Evolutionary conservation across 352 stramenopile species (phyloP), one percentile per base, ranked within the genome.

Genomic region (Blastocystis sp.): DNA sequence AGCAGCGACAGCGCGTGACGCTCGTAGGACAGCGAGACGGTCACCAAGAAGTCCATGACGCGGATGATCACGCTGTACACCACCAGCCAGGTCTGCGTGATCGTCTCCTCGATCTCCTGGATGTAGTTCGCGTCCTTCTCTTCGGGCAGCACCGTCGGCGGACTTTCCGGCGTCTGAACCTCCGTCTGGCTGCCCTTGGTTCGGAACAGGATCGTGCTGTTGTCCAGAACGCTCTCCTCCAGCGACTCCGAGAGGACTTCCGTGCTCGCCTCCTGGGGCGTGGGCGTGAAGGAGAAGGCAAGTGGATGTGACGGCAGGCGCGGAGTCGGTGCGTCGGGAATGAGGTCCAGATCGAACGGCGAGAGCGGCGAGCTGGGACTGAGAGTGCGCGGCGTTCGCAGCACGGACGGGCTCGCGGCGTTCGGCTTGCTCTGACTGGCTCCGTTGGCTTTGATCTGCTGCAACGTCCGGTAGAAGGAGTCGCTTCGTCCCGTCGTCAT

Each of bases 61-160:
- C 74, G 74, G 45, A 85, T 85, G 51, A 85, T 85, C 24, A 55
- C 50, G 51, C 74, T 85, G 50, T 85, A 85, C 26, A 85, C 31
- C 0, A 85, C 37, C 33, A 85, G 50, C 74, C 74, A 85, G n/a
- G 74, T 85, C 16, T 67, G 67, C 0, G 74, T 67, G 60, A 85
- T 85, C 59, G 74, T 85, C 4, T 37, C 26, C 26, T 62, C 74
- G 33, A 85, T 66, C 12, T 62, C 41, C 35, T 35, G 45, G 31
- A 85, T 55, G 60, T 85, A 85, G n/a, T 85, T 37, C 24, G 24
- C 19, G 24, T 61, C 21, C 6, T 61, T 45, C 51, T 78, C 59
- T n/a, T 66, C 60, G 21, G 63, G 45, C 19, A 81, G 51, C 19
- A 41, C 21, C 19, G 21, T 45, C 29, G 2, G 51, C 55, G 1